phyloP scores from a whole-genome alignment of 2,329 filamentous ascomycete species.

The Aspergillus proliferans region DNA sequence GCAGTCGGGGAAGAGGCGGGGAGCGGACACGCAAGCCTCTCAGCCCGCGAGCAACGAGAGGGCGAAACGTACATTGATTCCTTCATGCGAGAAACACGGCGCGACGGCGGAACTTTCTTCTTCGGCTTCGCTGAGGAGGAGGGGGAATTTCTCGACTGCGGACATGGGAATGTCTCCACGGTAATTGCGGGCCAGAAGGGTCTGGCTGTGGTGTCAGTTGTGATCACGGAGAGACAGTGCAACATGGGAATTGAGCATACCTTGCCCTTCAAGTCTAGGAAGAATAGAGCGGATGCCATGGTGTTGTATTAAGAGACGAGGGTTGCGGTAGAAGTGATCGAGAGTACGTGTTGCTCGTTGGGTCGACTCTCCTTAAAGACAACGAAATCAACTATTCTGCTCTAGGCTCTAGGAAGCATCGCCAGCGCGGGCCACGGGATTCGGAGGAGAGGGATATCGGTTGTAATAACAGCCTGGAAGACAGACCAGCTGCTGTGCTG shows the following conservation, averaged over 20 bases:
- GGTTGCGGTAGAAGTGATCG: conserved; percentile 1
- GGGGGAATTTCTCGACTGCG: conserved; percentile 93
- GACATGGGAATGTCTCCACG: conserved; percentile 98
- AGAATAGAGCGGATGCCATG: conserved; percentile 98
- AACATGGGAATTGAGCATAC: conserved; percentile 44
- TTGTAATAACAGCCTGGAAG: too few relatives aligned
- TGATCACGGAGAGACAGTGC: not conserved
- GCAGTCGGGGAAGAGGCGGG: conserved; percentile 1
- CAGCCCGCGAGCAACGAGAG: not conserved
- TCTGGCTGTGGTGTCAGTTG: conserved; percentile 48
- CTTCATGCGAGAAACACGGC: conserved; percentile 96
- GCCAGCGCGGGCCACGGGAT: too few relatives aligned
- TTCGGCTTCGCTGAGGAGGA: conserved; percentile 94
- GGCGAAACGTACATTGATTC: conserved; percentile 75
- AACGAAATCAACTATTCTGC: not conserved
- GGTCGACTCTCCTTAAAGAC: not conserved
- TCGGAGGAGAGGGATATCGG: too few relatives aligned
- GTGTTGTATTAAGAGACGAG: conserved; percentile 21
- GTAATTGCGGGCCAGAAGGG: conserved; percentile 96
- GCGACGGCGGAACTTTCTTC: conserved; percentile 97
- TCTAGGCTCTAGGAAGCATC: too few relatives aligned
- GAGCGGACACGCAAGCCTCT: conserved; percentile 1
- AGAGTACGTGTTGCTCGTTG: conserved; percentile 2
- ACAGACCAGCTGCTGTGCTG: too few relatives aligned
- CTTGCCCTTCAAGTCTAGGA: conserved; percentile 99